Evolutionary conservation across 768 basidiomycete genomes (phyloP).

Genomic region (Lentinula aciculospora): DNA sequence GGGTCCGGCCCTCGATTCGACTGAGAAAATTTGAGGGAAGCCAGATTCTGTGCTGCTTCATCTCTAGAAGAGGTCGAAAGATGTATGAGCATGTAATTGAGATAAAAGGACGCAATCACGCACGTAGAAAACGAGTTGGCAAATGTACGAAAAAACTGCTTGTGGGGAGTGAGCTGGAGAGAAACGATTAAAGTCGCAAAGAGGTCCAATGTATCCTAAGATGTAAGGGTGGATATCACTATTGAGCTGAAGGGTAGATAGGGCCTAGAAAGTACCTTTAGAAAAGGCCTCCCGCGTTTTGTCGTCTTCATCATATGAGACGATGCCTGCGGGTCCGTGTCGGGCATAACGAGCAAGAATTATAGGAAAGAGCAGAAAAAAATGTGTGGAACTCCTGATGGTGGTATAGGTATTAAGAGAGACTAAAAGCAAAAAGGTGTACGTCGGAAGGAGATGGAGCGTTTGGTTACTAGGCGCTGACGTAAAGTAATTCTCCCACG

Average conservation of each 20-base stretch:
- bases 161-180: constrained; percentile 80
- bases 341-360: constrained; percentile 28
- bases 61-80: constrained; percentile 50
- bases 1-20: constrained; percentile 98
- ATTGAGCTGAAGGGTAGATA: constrained; percentile 8
- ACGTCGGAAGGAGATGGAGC: constrained; percentile 27
- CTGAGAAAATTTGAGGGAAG: constrained; percentile 97
- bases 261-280: constrained; percentile 57
- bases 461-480: background rate
- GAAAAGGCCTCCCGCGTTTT: constrained; percentile 88
- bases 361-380: constrained; percentile 13
- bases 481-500: background rate
- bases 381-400: constrained; percentile 1
- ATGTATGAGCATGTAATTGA: constrained; percentile 9
- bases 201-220: constrained; percentile 93
- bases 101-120: constrained; percentile 26
- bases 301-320: constrained; percentile 99
- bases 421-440: constrained; percentile 14
- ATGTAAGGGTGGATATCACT: background rate
- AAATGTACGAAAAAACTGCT: constrained; percentile 95
- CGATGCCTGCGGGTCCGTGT: constrained; percentile 48
- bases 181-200: constrained; percentile 97
- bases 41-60: constrained; percentile 89
- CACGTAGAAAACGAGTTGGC: constrained; percentile 95
- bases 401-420: constrained; percentile 16